Base-by-base conservation (phyloP, 306 rosid genomes). In the Acacia confusa region DNA sequence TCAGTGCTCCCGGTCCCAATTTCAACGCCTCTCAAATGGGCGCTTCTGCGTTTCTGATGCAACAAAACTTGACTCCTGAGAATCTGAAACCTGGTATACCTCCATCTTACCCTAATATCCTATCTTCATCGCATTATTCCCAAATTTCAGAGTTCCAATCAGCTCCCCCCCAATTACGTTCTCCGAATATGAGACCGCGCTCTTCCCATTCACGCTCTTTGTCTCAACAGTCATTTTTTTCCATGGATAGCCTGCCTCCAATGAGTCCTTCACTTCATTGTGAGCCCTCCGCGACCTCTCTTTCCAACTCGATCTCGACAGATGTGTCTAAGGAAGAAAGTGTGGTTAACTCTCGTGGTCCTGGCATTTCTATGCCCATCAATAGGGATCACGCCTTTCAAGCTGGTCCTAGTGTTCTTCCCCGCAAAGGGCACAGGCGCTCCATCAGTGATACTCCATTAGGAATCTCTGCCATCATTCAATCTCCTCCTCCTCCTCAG, bases 351-450 rank as follows among this genome's bases (percentile, higher is more conserved):
- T 85, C 92, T 83, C 90, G 83, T 77, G 88, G 76, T 2, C 73
- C 75, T 1, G 45, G 79, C 13, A 86, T 85, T 71, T 82, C 81
- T 43, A 58, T 79, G 2, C 87, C 89, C 22, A 79, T 67, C 61
- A 74, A 78, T 15, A 83, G 90, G 3, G 81, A 87, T n/a, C 87
- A n/a, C 5, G 72, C 85, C 0, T 74, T 85, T 79, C 90, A 88
- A 76, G 88, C 76, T 36, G 88, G 91, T 2, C 91, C 87, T 7
- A 85, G 92, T 45, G 92, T 89, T 76, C 98, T 97, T 1, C 97
- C 98, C 5, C 90, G 94, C 12, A 90, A 87, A 68, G 98, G 95
- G 2, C 98, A 94, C 75, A 76, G 98, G 80, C 94, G 97, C 2
- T 89, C 92, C 3, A 92, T 80, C 77, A 94, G 98, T 76, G 98